Base-by-base conservation (phyloP, 192 early-diverging fungal species). In the Rhizophagus clarus region DNA sequence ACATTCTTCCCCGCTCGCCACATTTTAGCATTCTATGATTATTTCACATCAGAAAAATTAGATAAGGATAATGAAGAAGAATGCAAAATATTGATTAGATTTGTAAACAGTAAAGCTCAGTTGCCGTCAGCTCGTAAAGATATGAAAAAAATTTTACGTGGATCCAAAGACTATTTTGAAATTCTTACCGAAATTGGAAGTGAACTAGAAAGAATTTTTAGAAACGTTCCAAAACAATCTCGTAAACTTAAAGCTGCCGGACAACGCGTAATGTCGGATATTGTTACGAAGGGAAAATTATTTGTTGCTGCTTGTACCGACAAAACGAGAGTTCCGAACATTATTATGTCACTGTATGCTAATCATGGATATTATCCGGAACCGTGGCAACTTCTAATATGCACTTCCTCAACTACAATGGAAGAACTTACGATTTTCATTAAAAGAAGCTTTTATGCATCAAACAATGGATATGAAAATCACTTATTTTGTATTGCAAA, bases 361-460 rank as follows among this genome's bases (percentile, higher is more conserved):
- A 80, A 69, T 29, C 79, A 74, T 49, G 72, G 72, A 42, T 22
- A 12, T 34, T 72, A 74, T 31, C 79, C 79, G 0, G 71, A 80
- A 63, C 72, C 79, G 10, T 80, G 71, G 79, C 42, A 80, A 49
- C 40, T 80, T 11, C 37, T 80, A n/a, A 72, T 80, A 76, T 80
- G 79, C 20, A 31, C 26, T 17, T 29, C 79, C 6, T 66, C 79
- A 34, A 80, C 79, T 37, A 80, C 79, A 15, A 62, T 42, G 6
- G 79, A 80, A 61, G 79, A 80, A 64, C 56, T 80, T 8, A 74
- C 67, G 5, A 29, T 73, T 15, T 72, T 80, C 22, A 56, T 75
- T 24, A 80, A 73, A 72, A 69, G 79, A 26, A 77, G 79, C 29
- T 80, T 80, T 31, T 80, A 61, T 49, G 56, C 74, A n/a, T 15